Evolutionary conservation across 306 rosid species (phyloP).

Genomic region (Parietaria judaica): DNA sequence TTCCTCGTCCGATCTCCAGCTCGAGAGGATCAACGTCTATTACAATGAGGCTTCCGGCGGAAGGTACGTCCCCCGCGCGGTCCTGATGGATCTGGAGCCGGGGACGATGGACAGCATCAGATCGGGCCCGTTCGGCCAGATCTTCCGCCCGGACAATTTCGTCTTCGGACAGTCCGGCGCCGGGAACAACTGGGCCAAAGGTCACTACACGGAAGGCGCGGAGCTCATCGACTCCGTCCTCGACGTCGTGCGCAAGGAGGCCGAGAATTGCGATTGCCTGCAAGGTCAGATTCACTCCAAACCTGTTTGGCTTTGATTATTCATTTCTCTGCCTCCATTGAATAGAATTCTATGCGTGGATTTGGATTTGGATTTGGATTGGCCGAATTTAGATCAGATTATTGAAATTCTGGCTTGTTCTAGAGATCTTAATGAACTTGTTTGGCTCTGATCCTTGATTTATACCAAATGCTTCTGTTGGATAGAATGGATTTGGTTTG

Average conservation of each 20-base stretch:
- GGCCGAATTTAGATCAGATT: too few species aligned
- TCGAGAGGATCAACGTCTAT: conserved; percentile 82
- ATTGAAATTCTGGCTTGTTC: too few species aligned
- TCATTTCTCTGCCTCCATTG: background rate
- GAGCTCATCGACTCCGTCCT: conserved; percentile 85
- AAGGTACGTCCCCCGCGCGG: conserved; percentile 83
- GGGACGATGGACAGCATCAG: conserved; percentile 96
- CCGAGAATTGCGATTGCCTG: conserved; percentile 85
- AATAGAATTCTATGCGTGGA: background rate
- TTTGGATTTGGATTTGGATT: too few species aligned
- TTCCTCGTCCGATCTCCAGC: conserved; percentile 45
- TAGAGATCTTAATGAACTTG: too few species aligned
- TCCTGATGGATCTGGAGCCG: conserved; percentile 91
- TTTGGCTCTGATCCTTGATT: too few species aligned
- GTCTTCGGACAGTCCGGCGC: conserved; percentile 94
- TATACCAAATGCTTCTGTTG: too few species aligned
- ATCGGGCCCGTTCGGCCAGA: conserved; percentile 86
- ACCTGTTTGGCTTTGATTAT: background rate
- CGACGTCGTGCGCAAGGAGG: conserved; percentile 89
- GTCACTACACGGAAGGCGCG: conserved; percentile 92
- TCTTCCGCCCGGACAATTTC: conserved; percentile 85
- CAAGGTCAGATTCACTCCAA: conserved; percentile 37
- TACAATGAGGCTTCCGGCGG: conserved; percentile 94
- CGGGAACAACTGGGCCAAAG: conserved; percentile 92
- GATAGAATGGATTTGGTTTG: too few species aligned